Conservation (phyloP, 768 basidiomycete genomes). For the Tylopilus sp. region DNA sequence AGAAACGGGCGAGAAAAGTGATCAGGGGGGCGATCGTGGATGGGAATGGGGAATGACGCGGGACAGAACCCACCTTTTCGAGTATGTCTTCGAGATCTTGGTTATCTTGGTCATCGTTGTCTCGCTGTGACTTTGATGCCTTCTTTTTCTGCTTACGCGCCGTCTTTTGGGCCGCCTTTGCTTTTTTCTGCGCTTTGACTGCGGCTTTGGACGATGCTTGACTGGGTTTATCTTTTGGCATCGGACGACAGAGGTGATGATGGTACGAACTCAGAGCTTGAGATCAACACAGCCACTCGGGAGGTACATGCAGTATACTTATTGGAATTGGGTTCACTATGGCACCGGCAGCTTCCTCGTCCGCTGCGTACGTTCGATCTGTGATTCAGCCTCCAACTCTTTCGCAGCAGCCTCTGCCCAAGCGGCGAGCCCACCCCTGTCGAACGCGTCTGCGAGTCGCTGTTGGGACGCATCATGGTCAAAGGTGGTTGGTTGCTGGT, state of each 20-base stretch:
- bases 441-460: constrained; percentile 53
- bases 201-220: constrained; percentile 30
- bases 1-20: constrained; percentile 6
- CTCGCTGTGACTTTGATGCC: constrained; percentile 35
- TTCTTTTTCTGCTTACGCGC: constrained; percentile 70
- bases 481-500: not conserved
- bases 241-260: constrained; percentile 6
- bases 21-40: not conserved
- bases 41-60: not conserved
- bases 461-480: constrained; percentile 44
- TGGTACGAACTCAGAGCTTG: too few relatives aligned
- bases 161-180: constrained; percentile 61
- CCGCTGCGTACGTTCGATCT: constrained; percentile 40
- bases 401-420: constrained; percentile 52
- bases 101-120: constrained; percentile 61
- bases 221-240: constrained; percentile 19
- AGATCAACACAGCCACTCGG: constrained; percentile 4
- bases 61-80: constrained; percentile 51
- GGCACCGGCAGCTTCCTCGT: not conserved
- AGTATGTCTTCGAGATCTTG: constrained; percentile 84
- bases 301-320: too few relatives aligned
- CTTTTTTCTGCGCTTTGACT: constrained; percentile 63
- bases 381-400: constrained; percentile 58
- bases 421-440: constrained; percentile 51
- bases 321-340: too few relatives aligned